These are phyloP conservation scores for Puccinia horiana DNA, from an alignment of 1,284 basidiomycete species.

Conservation along the genomic window DNA sequence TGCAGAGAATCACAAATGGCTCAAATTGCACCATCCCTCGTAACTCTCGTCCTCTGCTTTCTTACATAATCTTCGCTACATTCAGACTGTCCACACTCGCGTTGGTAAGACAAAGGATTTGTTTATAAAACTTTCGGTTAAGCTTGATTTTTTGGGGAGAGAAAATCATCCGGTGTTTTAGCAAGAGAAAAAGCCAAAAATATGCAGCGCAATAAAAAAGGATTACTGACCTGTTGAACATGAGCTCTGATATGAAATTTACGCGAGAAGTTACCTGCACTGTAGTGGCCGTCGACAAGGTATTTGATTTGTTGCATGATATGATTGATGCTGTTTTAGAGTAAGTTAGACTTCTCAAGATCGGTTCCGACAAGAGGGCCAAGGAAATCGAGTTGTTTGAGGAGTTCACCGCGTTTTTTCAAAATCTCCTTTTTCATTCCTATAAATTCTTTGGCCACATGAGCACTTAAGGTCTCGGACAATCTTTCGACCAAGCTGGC, in stretches of 20 bases:
- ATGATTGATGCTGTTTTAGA: background rate
- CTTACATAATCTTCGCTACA: background rate
- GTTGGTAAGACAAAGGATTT: background rate
- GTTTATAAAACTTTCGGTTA: conserved; percentile 6
- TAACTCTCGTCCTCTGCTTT: conserved; percentile 10
- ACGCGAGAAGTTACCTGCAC: background rate
- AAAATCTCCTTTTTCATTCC: conserved; percentile 3
- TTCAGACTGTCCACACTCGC: background rate
- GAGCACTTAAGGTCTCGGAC: background rate
- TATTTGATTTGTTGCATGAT: background rate
- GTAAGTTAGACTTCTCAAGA: background rate
- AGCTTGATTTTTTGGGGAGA: background rate
- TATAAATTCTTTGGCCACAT: background rate
- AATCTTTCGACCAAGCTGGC: background rate
- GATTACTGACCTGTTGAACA: background rate
- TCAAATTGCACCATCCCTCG: conserved; percentile 11
- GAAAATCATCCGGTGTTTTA: background rate
- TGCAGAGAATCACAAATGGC: conserved; percentile 14
- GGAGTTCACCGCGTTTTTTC: background rate
- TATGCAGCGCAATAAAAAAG: background rate
- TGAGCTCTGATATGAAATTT: conserved; percentile 17
- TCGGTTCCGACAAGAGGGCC: background rate
- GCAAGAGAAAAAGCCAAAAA: background rate
- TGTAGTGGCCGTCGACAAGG: conserved; percentile 19
- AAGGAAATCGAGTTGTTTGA: background rate